Evolutionary conservation across 1,139 yeast genomes (phyloP).

Genomic region (Hansenula sp.): DNA sequence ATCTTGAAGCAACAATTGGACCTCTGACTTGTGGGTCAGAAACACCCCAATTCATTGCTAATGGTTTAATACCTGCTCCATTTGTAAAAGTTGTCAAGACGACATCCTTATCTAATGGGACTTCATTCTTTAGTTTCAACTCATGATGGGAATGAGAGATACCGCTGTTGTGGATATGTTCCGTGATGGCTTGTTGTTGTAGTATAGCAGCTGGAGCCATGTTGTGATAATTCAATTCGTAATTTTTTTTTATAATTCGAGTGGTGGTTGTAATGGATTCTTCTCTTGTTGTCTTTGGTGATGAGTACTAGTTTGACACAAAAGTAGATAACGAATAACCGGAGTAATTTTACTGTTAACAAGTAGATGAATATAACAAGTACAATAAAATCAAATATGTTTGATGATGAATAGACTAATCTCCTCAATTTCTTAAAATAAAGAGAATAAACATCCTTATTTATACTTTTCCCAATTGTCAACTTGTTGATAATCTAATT

Average conservation of each 20-base stretch:
- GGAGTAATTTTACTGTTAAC: too few species aligned
- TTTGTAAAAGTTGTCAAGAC: slow-evolving; percentile 48
- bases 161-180: slow-evolving; percentile 4
- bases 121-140: slow-evolving; percentile 22
- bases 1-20: slow-evolving; percentile 52
- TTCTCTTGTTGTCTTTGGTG: too few species aligned
- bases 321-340: neutral
- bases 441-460: too few species aligned
- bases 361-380: too few species aligned
- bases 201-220: slow-evolving; percentile 25
- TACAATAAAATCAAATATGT: too few species aligned
- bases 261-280: neutral
- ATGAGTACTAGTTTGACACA: too few species aligned
- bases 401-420: too few species aligned
- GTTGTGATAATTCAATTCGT: neutral
- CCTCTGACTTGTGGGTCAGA: slow-evolving; percentile 46
- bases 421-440: too few species aligned
- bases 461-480: too few species aligned
- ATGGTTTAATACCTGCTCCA: slow-evolving; percentile 44
- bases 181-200: slow-evolving; percentile 3
- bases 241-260: neutral
- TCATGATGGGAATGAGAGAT: slow-evolving; percentile 10
- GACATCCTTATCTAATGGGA: slow-evolving; percentile 29
- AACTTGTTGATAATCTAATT: too few species aligned
- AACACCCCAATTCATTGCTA: slow-evolving; percentile 48